Base-by-base conservation (phyloP, 257 asterid genomes). In the Parsonsia alboflavescens region DNA sequence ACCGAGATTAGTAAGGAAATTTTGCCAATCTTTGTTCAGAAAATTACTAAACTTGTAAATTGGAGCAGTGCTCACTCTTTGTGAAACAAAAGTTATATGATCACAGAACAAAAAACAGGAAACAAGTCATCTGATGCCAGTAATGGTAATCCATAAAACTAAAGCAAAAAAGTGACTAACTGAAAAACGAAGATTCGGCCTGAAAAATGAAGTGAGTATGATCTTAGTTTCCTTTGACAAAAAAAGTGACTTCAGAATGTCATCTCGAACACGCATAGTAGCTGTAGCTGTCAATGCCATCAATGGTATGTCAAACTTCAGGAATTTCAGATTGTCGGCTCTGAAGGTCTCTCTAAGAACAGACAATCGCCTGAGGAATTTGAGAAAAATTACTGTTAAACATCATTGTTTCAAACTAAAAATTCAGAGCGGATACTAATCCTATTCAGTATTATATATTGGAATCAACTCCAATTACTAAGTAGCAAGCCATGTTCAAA, bases 281-380 rank as follows among this genome's bases (percentile, higher is more conserved):
- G 96, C 97, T 74, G 96, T 89, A 73, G 93, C 93, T 75, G 96
- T 89, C 86, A 91, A 79, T 71, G 97, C 96, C 97, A 91, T 87
- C 70, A 89, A 68, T 24, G 97, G 97, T 74, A 91, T 84, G 83
- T 91, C 91, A 85, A 75, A 87, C 82, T 84, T 85, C 81, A 89
- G 85, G 83, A 77, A 85, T 81, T 83, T 87, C 66, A 91, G 82
- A 30, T 80, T 84, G 66, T 79, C 80, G 61, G 86, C 80, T 22
- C 87, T 79, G 84, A 91, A 91, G 77, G 70, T 84, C 85, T 89
- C 93, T 79, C 96, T 85, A 70, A 91, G 78, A 22, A 87, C 77
- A 75, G 90, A 89, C 73, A 91, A 76, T 76, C 85, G 86, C 96
- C 96, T 87, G 77, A 53, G 71, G 76, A 73, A 71, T 52, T 79